Conservation (phyloP, 169 alveolate species). For the Plasmodium reichenowi region DNA sequence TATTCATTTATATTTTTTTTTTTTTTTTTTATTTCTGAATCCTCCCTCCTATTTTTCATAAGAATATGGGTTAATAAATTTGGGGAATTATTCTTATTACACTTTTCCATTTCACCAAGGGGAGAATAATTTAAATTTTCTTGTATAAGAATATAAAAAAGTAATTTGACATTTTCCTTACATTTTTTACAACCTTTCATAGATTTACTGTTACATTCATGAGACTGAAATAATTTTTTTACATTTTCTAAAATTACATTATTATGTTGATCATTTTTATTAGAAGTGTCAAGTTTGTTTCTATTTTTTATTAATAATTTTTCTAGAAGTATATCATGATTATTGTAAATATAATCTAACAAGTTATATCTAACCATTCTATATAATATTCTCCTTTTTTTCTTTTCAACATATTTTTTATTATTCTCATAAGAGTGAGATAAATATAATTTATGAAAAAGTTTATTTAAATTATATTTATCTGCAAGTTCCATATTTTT, state of each 20-base stretch:
- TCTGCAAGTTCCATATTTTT: constrained; percentile 27
- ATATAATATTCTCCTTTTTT: constrained; percentile 45
- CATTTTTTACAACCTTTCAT: constrained; percentile 39
- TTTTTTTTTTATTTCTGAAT: constrained; percentile 4
- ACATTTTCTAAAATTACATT: constrained; percentile 50
- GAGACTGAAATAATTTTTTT: constrained; percentile 30
- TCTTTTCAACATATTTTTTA: constrained; percentile 34
- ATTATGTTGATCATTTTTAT: neutral
- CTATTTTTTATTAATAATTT: constrained; percentile 41
- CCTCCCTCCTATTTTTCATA: neutral
- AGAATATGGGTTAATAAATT: constrained; percentile 54
- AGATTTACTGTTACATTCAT: constrained; percentile 7
- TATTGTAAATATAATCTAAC: constrained; percentile 54
- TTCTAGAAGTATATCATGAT: constrained; percentile 51
- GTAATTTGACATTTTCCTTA: constrained; percentile 27
- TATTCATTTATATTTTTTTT: neutral
- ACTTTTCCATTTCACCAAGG: neutral
- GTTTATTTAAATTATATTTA: constrained; percentile 24
- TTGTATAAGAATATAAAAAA: constrained; percentile 50
- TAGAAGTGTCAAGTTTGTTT: neutral
- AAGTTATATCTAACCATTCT: constrained; percentile 64
- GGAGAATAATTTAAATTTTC: constrained; percentile 59
- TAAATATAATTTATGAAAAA: constrained; percentile 38
- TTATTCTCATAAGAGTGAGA: constrained; percentile 36
- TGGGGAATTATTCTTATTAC: neutral